A percentile compares a stretch with the other conserved stretches of the same genome.
phyloP scores from a whole-genome alignment of 768 basidiomycete genomes.

The Leccinum uliginosum region DNA sequence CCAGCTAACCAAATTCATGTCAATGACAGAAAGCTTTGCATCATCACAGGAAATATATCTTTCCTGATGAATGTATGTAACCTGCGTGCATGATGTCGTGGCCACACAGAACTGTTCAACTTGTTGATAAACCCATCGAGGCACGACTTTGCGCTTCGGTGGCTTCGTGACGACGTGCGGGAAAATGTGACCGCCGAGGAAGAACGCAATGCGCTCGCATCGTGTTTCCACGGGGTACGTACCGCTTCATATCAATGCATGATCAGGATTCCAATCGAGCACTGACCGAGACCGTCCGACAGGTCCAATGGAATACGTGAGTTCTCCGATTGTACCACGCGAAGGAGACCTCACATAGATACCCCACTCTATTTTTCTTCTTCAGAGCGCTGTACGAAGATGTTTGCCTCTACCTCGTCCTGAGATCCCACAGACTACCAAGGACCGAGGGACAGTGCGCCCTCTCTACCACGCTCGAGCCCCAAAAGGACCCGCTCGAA shows the following conservation, averaged over 20 bases:
- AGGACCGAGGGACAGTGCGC: conserved; percentile 55
- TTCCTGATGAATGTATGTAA: conserved; percentile 7
- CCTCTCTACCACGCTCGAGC: conserved; percentile 45
- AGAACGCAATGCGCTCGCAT: conserved; percentile 50
- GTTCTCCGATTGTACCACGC: conserved; percentile 14
- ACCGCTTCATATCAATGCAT: too few relatives aligned
- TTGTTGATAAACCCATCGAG: conserved; percentile 63
- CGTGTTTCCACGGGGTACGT: conserved; percentile 62
- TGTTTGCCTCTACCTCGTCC: conserved; percentile 67
- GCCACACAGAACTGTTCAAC: conserved; percentile 60
- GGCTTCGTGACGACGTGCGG: conserved; percentile 76
- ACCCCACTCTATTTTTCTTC: too few relatives aligned
- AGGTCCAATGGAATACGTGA: conserved; percentile 85
- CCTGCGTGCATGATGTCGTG: not conserved
- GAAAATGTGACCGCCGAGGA: conserved; percentile 56
- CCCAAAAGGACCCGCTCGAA: conserved; percentile 53
- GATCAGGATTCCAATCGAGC: not conserved
- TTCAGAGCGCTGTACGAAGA: conserved; percentile 64
- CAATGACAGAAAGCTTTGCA: not conserved
- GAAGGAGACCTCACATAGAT: not conserved
- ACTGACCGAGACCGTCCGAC: not conserved
- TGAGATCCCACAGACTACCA: conserved; percentile 56
- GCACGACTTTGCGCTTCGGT: conserved; percentile 67
- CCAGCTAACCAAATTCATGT: not conserved
- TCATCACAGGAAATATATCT: conserved; percentile 6